Percentiles rank a stretch among this genome's conserved stretches.
Conservation (phyloP, 2,329 filamentous ascomycete species). For the Rachicladosporium sp. region DNA sequence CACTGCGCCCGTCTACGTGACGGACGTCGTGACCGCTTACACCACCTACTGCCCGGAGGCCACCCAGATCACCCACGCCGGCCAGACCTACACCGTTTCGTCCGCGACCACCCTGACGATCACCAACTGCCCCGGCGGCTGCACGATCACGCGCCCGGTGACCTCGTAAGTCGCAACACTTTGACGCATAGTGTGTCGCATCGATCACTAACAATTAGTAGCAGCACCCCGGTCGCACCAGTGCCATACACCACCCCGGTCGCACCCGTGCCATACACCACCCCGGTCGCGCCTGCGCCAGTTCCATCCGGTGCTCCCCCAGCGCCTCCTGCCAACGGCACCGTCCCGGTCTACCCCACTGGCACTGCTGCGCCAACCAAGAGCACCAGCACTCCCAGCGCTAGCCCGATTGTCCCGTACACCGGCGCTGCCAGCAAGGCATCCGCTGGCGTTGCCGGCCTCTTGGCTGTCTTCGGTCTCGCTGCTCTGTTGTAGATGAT, state of each 20-base stretch:
- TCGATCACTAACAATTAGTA: too few relatives aligned
- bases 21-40: constrained; percentile 21
- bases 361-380: constrained; percentile 8
- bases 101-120: constrained; percentile 13
- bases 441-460: constrained; percentile 36
- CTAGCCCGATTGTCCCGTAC: constrained; percentile 26
- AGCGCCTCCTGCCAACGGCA: constrained; percentile 11
- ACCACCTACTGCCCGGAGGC: constrained; percentile 22
- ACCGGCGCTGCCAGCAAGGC: constrained; percentile 41
- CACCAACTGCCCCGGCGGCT: constrained; percentile 19
- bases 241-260: constrained; percentile 2
- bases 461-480: constrained; percentile 41
- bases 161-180: constrained; percentile 34
- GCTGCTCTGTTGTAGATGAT: constrained; percentile 22
- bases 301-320: constrained; percentile 1
- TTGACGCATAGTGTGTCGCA: constrained; percentile 3
- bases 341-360: constrained; percentile 5
- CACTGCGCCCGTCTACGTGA: constrained; percentile 14
- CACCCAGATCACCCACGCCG: constrained; percentile 16
- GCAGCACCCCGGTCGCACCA: too few relatives aligned
- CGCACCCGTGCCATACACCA: constrained; percentile 4
- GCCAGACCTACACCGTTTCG: constrained; percentile 14
- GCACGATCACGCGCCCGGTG: constrained; percentile 40
- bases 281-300: constrained; percentile 6
- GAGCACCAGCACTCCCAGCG: constrained; percentile 15